These are phyloP conservation scores for Violaceomyces palustris DNA, from an alignment of 1,284 basidiomycete genomes.

Conservation along the genomic window DNA sequence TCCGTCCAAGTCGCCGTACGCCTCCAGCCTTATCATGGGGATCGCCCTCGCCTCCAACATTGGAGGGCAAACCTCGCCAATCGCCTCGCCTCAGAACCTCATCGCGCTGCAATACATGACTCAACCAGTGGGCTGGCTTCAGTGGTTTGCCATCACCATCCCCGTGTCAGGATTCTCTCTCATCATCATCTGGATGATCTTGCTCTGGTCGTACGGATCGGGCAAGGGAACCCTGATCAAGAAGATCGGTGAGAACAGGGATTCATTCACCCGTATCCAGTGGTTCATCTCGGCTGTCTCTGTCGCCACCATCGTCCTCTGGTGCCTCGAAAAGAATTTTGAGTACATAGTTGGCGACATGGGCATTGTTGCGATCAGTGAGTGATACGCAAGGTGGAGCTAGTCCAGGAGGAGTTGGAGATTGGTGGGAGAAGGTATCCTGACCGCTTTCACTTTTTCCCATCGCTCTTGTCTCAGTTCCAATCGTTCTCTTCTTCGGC, in stretches of 20 bases:
- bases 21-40: conserved; percentile 84
- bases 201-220: conserved; percentile 80
- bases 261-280: conserved; percentile 71
- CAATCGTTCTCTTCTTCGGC: conserved; percentile 88
- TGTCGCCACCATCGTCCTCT: conserved; percentile 77
- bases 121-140: conserved; percentile 76
- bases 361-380: conserved; percentile 89
- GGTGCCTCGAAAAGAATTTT: conserved; percentile 83
- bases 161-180: conserved; percentile 83
- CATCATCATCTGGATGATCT: conserved; percentile 81
- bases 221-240: conserved; percentile 58
- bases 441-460: not conserved
- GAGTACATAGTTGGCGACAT: conserved; percentile 83
- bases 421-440: not conserved
- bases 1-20: conserved; percentile 80
- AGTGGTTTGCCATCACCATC: conserved; percentile 90
- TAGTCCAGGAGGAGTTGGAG: too few relatives aligned
- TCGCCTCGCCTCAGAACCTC: conserved; percentile 91
- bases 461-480: too few relatives aligned
- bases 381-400: too few relatives aligned
- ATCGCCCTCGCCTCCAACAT: conserved; percentile 97
- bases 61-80: conserved; percentile 88
- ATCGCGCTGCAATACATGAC: conserved; percentile 88
- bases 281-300: conserved; percentile 86
- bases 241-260: conserved; percentile 32